Conservation (phyloP, 228 moss, liverwort and hornwort genomes). For the Sphagnum magellanicum region DNA sequence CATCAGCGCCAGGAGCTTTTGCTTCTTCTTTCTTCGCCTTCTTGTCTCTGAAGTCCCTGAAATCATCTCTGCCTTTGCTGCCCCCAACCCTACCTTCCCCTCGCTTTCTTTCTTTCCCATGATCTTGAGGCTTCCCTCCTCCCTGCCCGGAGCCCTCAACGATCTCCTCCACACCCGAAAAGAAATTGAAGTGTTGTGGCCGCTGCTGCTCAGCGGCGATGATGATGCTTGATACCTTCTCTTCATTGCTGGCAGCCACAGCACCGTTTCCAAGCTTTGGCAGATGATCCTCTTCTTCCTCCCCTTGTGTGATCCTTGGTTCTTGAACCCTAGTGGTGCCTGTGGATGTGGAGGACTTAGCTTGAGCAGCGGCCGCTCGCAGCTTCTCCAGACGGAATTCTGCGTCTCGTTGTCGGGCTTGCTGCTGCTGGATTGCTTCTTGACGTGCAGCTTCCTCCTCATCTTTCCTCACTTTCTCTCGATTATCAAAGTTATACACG, state of each 20-base stretch:
- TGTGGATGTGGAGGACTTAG: constrained; percentile 34
- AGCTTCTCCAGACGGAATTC: constrained; percentile 77
- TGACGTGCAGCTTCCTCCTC: constrained; percentile 88
- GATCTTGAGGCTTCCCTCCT: constrained; percentile 17
- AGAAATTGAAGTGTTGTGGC: constrained; percentile 65
- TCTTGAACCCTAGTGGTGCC: constrained; percentile 14
- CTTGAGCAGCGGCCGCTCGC: constrained; percentile 46
- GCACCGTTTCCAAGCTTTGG: constrained; percentile 14
- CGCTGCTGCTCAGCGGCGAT: constrained; percentile 25
- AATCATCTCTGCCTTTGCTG: constrained; percentile 35
- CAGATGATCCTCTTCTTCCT: constrained; percentile 19
- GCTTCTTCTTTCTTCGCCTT: constrained; percentile 65
- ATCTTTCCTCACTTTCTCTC: constrained; percentile 81
- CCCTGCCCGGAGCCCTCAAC: constrained; percentile 8
- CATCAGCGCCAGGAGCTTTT: constrained; percentile 61
- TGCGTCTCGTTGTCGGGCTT: constrained; percentile 67
- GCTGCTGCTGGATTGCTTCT: constrained; percentile 64
- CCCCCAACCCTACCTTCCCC: constrained; percentile 10
- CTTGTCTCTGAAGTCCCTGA: constrained; percentile 32
- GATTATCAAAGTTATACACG: constrained; percentile 94
- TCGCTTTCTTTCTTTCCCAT: constrained; percentile 7
- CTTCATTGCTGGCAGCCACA: constrained; percentile 4
- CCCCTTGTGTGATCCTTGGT: constrained; percentile 21
- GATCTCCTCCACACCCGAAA: constrained; percentile 54
- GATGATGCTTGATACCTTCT: constrained; percentile 4